Evolutionary conservation across 805 yeast species (phyloP), one percentile per base, ranked within the genome.

Genomic region (Schwanniomyces pseudopolymorphus): DNA sequence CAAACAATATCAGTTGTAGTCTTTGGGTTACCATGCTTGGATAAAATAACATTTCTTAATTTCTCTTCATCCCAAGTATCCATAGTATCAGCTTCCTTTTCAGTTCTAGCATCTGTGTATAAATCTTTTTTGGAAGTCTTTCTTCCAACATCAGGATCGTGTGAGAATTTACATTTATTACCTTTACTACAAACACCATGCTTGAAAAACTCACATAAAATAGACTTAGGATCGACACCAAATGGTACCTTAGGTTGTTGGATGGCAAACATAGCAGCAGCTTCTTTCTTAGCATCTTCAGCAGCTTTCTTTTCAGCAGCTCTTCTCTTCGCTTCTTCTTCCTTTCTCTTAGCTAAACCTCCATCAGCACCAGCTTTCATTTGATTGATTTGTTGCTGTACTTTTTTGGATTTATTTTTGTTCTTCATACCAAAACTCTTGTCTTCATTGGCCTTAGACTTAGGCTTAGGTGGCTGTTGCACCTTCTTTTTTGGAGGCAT

Each of bases 31-130:
- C 99, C 98, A 59, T 91, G 97, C 70, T 94, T 94, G 44, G 97
- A 89, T 53, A 78, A 47, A 59, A 94, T 85, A 51, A 94, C 98
- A 28, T 77, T 77, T 63, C 95, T 80, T 64, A 94, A 81, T 73
- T 91, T 94, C 59, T 85, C 97, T 70, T 92, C 97, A 70, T 94
- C 98, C 98, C 98, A 92, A 39, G 77, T 78, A 58, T 90, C 97
- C 97, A 92, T 90, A 4, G 94, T 88, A 67, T 94, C 98, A 17
- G 75, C 75, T 54, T 83, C 85, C 63, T 87, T 85, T 47, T 74
- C 79, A 8, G 68, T 77, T 66, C 97, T 82, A 33, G 84, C 89
- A 71, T 94, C 99, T 9, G 94, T 83, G 71, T 94, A 94, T 59
- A 92, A 77, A 70, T 94, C 97, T 69, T 78, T 90, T 83, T 94